Conservation (phyloP, 1,284 basidiomycete genomes). For the Meira nashicola region DNA sequence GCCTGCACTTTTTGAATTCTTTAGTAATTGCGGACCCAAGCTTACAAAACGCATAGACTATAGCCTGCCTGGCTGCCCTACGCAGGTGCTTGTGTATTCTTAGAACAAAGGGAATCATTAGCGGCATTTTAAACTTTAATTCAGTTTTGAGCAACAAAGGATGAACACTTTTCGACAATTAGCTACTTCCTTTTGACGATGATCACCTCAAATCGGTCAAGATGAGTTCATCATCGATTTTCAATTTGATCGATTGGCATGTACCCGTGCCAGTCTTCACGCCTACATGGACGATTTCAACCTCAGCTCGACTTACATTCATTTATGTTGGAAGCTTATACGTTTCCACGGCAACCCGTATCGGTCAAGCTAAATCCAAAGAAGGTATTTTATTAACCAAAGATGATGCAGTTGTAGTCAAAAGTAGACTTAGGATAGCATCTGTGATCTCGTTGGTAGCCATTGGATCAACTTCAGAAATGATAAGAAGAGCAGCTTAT, state of each 20-base stretch:
- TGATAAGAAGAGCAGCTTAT: conserved; percentile 22
- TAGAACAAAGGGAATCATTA: too few species aligned
- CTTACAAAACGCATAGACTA: too few species aligned
- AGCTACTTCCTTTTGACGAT: too few species aligned
- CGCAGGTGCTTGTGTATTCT: too few species aligned
- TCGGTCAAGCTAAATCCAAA: conserved; percentile 14
- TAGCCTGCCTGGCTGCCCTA: too few species aligned
- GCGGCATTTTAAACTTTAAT: too few species aligned
- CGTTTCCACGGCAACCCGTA: conserved; percentile 46
- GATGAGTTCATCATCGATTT: background rate
- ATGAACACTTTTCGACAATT: background rate
- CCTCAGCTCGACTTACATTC: conserved; percentile 49
- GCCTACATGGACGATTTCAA: background rate
- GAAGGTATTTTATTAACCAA: conserved; percentile 17
- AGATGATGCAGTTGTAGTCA: conserved; percentile 10
- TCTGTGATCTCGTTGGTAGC: conserved; percentile 13
- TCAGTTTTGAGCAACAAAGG: background rate
- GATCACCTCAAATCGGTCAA: too few species aligned
- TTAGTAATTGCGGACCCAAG: too few species aligned
- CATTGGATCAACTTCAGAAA: conserved; percentile 5
- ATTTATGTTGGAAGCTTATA: conserved; percentile 57
- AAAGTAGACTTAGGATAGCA: conserved; percentile 17
- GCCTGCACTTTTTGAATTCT: too few species aligned
- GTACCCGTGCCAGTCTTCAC: background rate
- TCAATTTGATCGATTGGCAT: conserved; percentile 2